Percentiles rank a stretch among this genome's conserved stretches.
These are phyloP conservation scores for Cyclospora cayetanensis DNA, from an alignment of 169 alveolate species.

Conservation along the genomic window DNA sequence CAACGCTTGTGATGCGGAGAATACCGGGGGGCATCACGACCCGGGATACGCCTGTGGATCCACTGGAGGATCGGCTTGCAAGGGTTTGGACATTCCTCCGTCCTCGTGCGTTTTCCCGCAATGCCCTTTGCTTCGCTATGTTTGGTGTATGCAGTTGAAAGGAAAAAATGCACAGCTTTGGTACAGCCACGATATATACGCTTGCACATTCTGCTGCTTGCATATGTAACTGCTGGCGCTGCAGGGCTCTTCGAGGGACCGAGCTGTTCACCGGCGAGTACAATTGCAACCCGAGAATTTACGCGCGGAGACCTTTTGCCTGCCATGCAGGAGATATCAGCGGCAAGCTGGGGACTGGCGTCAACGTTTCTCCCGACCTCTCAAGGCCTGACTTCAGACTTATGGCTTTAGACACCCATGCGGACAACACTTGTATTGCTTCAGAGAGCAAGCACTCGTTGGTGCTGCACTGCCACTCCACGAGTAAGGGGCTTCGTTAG, in stretches of 20 bases:
- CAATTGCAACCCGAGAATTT: slow-evolving; percentile 22
- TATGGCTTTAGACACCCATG: slow-evolving; percentile 26
- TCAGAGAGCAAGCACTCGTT: not conserved
- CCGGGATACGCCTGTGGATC: slow-evolving; percentile 61
- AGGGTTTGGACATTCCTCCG: not conserved
- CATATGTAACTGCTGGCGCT: too few relatives aligned
- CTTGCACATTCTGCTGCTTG: too few relatives aligned
- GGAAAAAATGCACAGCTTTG: too few relatives aligned
- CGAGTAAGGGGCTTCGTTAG: too few relatives aligned
- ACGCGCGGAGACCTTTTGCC: slow-evolving; percentile 35
- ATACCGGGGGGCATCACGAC: slow-evolving; percentile 34
- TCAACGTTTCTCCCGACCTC: not conserved
- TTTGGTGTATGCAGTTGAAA: not conserved
- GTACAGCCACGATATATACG: too few relatives aligned
- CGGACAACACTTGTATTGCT: slow-evolving; percentile 32
- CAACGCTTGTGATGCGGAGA: not conserved
- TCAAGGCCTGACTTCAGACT: not conserved
- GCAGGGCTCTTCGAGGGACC: slow-evolving; percentile 45
- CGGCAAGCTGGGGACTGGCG: slow-evolving; percentile 37
- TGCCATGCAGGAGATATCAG: slow-evolving; percentile 45
- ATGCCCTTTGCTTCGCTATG: not conserved
- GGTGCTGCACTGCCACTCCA: not conserved
- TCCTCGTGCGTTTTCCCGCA: not conserved
- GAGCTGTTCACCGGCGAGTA: slow-evolving; percentile 6
- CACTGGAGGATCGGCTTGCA: slow-evolving; percentile 1